Base-by-base conservation (phyloP, 768 basidiomycete genomes). In the Xerocomellus chrysenteron region DNA sequence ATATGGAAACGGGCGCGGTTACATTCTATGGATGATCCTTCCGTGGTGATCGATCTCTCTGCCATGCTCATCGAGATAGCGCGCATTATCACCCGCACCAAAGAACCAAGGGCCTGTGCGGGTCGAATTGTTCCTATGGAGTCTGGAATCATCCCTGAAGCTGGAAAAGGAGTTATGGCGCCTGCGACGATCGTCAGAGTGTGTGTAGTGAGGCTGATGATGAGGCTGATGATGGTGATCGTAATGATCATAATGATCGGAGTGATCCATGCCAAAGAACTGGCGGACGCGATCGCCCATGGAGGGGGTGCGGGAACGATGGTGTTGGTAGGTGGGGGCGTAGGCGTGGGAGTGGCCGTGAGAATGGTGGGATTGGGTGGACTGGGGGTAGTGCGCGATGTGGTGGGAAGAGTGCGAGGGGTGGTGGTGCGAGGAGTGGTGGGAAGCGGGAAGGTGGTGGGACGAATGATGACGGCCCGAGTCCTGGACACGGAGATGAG, bases 211-310 rank as follows among this genome's bases (percentile, higher is more conserved):
- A 28, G 40, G 10, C 21, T 32, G 28, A 54, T 53, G 57, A 13
- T 39, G 52, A 37, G 59, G 43, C 49, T 62, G 59, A 14, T 56
- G 54, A n/a, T 36, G n/a, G 14, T 55, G 33, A n/a, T 48, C 36
- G 5, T 19, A 9, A 33, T 8, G 17, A n/a, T 40, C 8, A 10
- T 56, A 35, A 1, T 56, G 17, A 16, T 51, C 54, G 32, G 66
- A 12, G 1, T 42, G 55, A 33, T 67, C 64, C 2, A 73, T 47
- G 52, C 77, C 77, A 54, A 78, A 72, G 55, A 77, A 69, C 30
- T 65, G 54, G 49, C 73, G 74, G 41, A 78, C 57, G 54, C 78
- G 78, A 40, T 75, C 75, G 32, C 73, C 62, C 4, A 78, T 26
- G 16, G 71, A 68, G 3, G 65, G 55, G 24, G 67, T 26, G 11